Percentiles rank a stretch among this genome's conserved stretches.
These are phyloP conservation scores for Ceratopteris richardii DNA, from an alignment of 75 land plant species.

Conservation along the genomic window DNA sequence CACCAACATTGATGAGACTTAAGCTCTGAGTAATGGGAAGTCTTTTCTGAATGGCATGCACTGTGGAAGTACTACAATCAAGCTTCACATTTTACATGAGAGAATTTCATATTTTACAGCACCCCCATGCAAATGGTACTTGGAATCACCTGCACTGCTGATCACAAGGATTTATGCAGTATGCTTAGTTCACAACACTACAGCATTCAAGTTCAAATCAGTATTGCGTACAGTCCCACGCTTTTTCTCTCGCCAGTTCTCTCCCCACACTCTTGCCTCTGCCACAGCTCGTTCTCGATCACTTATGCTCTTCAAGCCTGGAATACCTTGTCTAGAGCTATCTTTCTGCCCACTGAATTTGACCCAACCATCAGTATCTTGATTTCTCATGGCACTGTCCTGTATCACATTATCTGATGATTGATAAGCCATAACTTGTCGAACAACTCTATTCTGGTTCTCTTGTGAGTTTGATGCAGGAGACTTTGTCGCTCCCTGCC, in stretches of 20 bases:
- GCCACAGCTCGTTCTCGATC: slow-evolving; percentile 74
- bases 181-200: no score
- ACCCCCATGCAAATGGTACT: no score
- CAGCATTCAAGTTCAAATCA: slow-evolving; percentile 12
- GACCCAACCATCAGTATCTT: background rate
- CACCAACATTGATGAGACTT: no score
- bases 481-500: background rate
- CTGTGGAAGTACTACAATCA: no score
- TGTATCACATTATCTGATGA: background rate
- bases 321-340: background rate
- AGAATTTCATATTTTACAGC: no score
- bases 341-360: no score
- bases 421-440: no score
- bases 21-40: no score
- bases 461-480: background rate
- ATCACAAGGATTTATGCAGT: no score
- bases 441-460: background rate
- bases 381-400: background rate
- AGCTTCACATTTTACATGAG: no score
- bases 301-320: slow-evolving; percentile 9
- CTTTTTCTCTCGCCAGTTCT: slow-evolving; percentile 51
- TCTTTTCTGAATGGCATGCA: no score
- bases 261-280: slow-evolving; percentile 78
- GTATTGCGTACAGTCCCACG: slow-evolving; percentile 24
- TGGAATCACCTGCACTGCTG: no score